Percentiles rank a stretch among this genome's conserved stretches.
phyloP scores from a whole-genome alignment of 2,329 filamentous ascomycete genomes.

The Colletotrichum zoysiae region DNA sequence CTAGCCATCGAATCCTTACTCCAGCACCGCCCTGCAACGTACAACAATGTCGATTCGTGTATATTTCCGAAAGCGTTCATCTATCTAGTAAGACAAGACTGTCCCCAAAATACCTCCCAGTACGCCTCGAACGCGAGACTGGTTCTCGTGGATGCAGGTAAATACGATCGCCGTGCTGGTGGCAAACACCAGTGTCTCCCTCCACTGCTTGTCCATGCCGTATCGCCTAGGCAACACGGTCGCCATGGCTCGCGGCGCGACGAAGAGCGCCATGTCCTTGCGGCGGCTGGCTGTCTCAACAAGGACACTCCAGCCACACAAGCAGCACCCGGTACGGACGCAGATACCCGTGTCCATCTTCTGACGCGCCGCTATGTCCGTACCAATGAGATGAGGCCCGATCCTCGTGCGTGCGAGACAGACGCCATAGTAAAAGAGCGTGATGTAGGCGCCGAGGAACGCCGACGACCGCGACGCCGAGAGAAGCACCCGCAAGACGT shows the following conservation, averaged over 20 bases:
- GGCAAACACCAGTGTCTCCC: conserved; percentile 75
- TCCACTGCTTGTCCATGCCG: conserved; percentile 70
- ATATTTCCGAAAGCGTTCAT: background rate
- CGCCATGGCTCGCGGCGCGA: conserved; percentile 81
- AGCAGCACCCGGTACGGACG: conserved; percentile 76
- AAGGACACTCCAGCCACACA: conserved; percentile 87
- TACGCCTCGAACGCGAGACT: conserved; percentile 73
- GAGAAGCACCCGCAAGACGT: conserved; percentile 62
- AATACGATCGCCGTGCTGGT: conserved; percentile 78
- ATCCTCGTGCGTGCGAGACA: conserved; percentile 81
- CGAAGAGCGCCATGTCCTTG: conserved; percentile 84
- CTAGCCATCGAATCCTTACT: conserved; percentile 5
- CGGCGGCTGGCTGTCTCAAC: conserved; percentile 75
- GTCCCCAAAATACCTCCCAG: conserved; percentile 71
- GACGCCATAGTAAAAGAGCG: conserved; percentile 86
- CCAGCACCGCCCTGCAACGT: background rate
- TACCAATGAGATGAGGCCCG: conserved; percentile 76
- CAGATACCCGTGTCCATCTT: conserved; percentile 74
- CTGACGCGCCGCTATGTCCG: conserved; percentile 60
- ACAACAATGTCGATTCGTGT: background rate
- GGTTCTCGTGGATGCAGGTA: conserved; percentile 73
- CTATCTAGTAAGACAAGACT: conserved; percentile 57
- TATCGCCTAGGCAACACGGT: conserved; percentile 81
- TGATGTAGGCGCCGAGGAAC: conserved; percentile 83
- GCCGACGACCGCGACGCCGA: conserved; percentile 79